These are phyloP conservation scores for Diaporthe capsici DNA, from an alignment of 2,329 filamentous ascomycete species.

Conservation along the genomic window DNA sequence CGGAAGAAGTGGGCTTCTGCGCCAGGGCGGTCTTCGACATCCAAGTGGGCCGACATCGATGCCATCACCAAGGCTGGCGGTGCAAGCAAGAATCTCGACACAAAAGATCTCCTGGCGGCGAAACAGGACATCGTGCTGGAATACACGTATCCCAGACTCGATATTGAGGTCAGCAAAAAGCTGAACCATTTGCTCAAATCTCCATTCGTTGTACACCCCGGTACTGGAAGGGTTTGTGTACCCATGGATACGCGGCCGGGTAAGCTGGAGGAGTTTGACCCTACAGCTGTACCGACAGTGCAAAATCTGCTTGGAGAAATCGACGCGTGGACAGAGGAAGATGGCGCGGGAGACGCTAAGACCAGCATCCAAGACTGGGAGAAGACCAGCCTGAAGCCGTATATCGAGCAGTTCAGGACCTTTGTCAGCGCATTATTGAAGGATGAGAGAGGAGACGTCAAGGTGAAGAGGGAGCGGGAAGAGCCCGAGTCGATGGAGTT, in stretches of 20 bases:
- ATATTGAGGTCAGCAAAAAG: constrained; percentile 98
- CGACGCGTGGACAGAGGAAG: constrained; percentile 78
- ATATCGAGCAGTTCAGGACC: constrained; percentile 87
- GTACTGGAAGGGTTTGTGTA: constrained; percentile 94
- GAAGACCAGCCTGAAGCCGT: constrained; percentile 95
- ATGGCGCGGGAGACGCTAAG: constrained; percentile 54
- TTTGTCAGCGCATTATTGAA: constrained; percentile 86
- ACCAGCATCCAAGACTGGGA: constrained; percentile 84
- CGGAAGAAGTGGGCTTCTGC: constrained; percentile 92
- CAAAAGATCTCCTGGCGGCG: constrained; percentile 82
- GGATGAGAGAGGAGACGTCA: constrained; percentile 72
- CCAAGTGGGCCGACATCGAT: constrained; percentile 97
- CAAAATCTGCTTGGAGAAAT: constrained; percentile 87
- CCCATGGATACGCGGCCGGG: constrained; percentile 81
- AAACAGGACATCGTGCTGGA: constrained; percentile 98
- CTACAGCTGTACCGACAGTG: constrained; percentile 89
- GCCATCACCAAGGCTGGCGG: constrained; percentile 80
- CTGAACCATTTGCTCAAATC: constrained; percentile 98
- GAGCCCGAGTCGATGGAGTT: constrained; percentile 68
- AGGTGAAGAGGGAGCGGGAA: constrained; percentile 70
- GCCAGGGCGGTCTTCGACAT: constrained; percentile 80
- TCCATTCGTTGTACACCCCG: constrained; percentile 96
- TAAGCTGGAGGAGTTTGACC: constrained; percentile 84
- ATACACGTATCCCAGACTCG: constrained; percentile 96
- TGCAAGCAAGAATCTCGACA: constrained; percentile 80